Evolutionary conservation across 352 stramenopile genomes (phyloP).

Genomic region (Pilasporangium apinafurcum): DNA sequence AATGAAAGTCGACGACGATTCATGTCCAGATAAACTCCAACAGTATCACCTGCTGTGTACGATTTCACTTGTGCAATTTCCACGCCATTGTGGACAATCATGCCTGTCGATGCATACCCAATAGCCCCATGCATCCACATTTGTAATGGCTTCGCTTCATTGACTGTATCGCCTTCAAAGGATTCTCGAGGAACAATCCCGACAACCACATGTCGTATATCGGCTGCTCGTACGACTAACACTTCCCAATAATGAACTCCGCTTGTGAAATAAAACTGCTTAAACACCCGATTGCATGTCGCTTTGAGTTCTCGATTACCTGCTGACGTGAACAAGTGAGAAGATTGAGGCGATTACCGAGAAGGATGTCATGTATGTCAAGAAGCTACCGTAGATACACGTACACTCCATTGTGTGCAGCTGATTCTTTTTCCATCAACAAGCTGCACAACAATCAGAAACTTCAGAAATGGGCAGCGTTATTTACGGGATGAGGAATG

Average conservation of each 20-base stretch:
- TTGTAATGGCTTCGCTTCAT: too few species aligned
- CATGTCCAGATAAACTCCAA: conserved; percentile 41
- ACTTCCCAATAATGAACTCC: conserved; percentile 44
- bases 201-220: conserved; percentile 17
- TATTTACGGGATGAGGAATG: too few species aligned
- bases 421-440: too few species aligned
- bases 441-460: too few species aligned
- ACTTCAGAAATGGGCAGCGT: too few species aligned
- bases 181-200: conserved; percentile 14
- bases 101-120: conserved; percentile 25
- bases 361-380: too few species aligned
- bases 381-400: too few species aligned
- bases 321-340: conserved; percentile 7
- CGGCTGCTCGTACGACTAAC: conserved; percentile 19
- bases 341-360: too few species aligned
- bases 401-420: too few species aligned
- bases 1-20: conserved; percentile 31
- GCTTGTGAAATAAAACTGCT: conserved; percentile 51
- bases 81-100: conserved; percentile 24
- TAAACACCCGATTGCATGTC: conserved; percentile 21
- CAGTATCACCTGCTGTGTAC: conserved; percentile 26
- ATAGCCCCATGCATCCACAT: too few species aligned
- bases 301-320: conserved; percentile 11
- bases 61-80: conserved; percentile 20
- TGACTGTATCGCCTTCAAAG: conserved; percentile 14